These are phyloP conservation scores for Aspergillus vadensis DNA, from an alignment of 2,329 filamentous ascomycete species.

Conservation along the genomic window DNA sequence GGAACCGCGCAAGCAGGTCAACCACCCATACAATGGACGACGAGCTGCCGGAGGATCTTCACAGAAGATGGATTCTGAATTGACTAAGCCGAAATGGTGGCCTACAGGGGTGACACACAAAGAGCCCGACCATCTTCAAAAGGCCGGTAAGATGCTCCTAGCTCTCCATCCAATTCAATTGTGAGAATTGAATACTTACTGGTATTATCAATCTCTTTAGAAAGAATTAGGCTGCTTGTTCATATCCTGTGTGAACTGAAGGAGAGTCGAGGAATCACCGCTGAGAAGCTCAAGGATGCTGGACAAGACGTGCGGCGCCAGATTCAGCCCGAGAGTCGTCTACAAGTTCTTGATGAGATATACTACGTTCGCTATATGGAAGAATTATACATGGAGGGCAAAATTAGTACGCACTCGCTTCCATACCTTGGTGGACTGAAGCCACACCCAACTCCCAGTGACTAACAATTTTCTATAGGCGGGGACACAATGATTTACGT, in stretches of 20 bases:
- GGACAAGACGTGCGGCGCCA: constrained; percentile 43
- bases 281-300: constrained; percentile 42
- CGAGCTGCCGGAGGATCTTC: constrained; percentile 21
- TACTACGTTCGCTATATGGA: constrained; percentile 43
- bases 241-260: constrained; percentile 44
- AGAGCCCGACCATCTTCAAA: constrained; percentile 49
- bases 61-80: constrained; percentile 39
- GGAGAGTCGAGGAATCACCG: constrained; percentile 39
- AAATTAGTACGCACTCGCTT: constrained; percentile 35
- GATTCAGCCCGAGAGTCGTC: constrained; percentile 37
- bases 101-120: constrained; percentile 43
- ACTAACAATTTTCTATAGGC: constrained; percentile 24
- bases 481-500: constrained; percentile 34
- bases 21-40: constrained; percentile 49
- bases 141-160: constrained; percentile 37
- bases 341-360: constrained; percentile 44
- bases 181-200: background rate
- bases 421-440: background rate
- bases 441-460: background rate
- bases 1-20: constrained; percentile 48
- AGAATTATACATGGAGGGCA: constrained; percentile 40
- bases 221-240: constrained; percentile 43
- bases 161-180: background rate
- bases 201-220: constrained; percentile 22
- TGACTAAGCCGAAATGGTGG: constrained; percentile 46